Evolutionary conservation across 306 rosid species (phyloP).

Genomic region (Cotoneaster glaucophyllus): DNA sequence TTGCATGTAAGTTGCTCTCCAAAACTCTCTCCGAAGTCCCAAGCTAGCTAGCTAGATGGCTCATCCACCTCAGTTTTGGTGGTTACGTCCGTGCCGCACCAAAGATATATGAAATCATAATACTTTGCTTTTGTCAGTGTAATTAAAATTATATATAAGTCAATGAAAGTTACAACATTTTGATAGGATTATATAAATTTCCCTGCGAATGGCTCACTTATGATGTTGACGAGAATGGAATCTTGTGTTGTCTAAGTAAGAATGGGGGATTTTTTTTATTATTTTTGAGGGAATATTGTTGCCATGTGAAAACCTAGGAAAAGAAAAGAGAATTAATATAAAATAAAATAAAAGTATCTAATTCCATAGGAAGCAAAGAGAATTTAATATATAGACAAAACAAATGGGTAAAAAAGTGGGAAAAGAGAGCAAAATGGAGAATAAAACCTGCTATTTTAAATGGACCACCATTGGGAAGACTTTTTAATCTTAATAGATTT

Average conservation of each 20-base stretch:
- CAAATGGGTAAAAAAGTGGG: background rate
- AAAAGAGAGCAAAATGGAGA: background rate
- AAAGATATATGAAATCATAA: background rate
- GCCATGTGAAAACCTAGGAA: background rate
- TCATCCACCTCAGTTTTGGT: too few relatives aligned
- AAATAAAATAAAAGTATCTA: background rate
- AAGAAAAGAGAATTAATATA: background rate
- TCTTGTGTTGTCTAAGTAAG: background rate
- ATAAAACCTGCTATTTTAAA: background rate
- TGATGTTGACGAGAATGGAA: background rate
- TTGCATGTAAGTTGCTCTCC: too few relatives aligned
- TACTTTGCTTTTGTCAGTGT: background rate
- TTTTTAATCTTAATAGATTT: background rate
- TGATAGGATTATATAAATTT: background rate
- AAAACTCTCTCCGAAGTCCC: background rate
- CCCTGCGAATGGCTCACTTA: background rate
- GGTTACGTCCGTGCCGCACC: too few relatives aligned
- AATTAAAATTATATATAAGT: background rate
- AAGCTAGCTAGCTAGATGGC: too few relatives aligned
- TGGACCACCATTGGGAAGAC: background rate
- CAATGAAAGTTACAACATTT: background rate
- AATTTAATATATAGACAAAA: background rate
- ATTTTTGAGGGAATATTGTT: background rate
- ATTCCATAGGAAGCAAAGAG: conserved; percentile 4
- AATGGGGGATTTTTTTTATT: background rate